phyloP scores from a whole-genome alignment of 495 filamentous ascomycete species.

The Penicillium malachiteum region DNA sequence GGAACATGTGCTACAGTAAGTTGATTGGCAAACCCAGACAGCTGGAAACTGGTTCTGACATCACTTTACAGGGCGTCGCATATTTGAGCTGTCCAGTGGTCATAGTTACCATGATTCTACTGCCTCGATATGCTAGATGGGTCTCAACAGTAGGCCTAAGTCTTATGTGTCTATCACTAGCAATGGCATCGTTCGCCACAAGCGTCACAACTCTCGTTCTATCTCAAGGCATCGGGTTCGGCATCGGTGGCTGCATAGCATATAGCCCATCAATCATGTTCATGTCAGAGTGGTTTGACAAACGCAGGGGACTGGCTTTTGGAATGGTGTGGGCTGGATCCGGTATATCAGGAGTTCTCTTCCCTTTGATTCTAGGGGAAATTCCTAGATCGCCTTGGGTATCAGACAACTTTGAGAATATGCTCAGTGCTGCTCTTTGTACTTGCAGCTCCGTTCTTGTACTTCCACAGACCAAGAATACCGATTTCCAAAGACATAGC shows the following conservation, averaged over 20 bases:
- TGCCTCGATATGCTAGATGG: constrained; percentile 20
- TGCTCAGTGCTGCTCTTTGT: constrained; percentile 48
- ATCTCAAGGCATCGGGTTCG: constrained; percentile 52
- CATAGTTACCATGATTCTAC: constrained; percentile 22
- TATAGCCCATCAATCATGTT: constrained; percentile 49
- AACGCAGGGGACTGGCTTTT: constrained; percentile 47
- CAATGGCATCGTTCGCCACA: constrained; percentile 44
- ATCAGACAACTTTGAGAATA: constrained; percentile 48
- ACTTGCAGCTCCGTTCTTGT: constrained; percentile 52
- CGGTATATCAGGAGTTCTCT: constrained; percentile 35
- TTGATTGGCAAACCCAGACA: background rate
- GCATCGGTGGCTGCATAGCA: constrained; percentile 45
- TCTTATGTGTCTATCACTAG: constrained; percentile 40
- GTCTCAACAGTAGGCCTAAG: constrained; percentile 21
- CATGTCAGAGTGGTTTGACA: constrained; percentile 55
- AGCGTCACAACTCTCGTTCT: constrained; percentile 47
- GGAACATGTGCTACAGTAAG: constrained; percentile 50
- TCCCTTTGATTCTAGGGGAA: constrained; percentile 51
- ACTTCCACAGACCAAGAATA: constrained; percentile 55
- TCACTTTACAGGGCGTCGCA: constrained; percentile 16
- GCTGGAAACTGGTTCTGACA: background rate
- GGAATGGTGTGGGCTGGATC: constrained; percentile 52
- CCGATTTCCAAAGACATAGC: constrained; percentile 33
- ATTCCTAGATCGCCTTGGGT: constrained; percentile 49
- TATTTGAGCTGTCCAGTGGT: constrained; percentile 22